phyloP scores from a whole-genome alignment of 2,329 filamentous ascomycete species.

The Monilinia fructigena region DNA sequence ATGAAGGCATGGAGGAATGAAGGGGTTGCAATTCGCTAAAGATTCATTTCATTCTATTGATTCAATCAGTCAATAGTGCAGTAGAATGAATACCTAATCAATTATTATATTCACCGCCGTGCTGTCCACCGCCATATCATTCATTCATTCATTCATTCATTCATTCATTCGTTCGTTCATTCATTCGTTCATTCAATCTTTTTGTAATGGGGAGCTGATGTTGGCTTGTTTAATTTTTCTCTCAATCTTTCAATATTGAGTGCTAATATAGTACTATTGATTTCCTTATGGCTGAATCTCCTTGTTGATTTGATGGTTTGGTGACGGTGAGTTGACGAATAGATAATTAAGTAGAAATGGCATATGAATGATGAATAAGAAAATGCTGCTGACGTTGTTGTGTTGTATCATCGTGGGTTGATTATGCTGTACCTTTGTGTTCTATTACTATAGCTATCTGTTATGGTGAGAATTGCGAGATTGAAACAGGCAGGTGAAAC shows the following conservation, averaged over 20 bases:
- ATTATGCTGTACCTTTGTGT: background rate
- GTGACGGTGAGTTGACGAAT: background rate
- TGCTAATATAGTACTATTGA: too few relatives aligned
- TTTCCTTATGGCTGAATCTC: background rate
- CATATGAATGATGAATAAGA: background rate
- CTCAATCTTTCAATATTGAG: background rate
- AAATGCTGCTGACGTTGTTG: conserved; percentile 1
- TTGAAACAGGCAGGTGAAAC: conserved; percentile 12
- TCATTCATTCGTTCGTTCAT: background rate
- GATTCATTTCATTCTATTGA: too few relatives aligned
- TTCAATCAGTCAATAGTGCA: too few relatives aligned
- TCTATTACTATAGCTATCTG: too few relatives aligned
- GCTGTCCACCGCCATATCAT: background rate
- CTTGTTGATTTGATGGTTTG: background rate
- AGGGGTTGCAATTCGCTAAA: background rate
- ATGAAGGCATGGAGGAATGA: background rate
- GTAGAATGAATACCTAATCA: background rate
- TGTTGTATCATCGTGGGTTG: background rate
- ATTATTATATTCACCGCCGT: conserved; percentile 7
- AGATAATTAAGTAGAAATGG: too few relatives aligned
- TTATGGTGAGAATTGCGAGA: background rate
- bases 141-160: background rate
- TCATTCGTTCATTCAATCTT: too few relatives aligned
- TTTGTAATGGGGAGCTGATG: background rate
- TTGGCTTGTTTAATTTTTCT: background rate